These are phyloP conservation scores for Umbelopsis sp. DNA, from an alignment of 192 early-diverging fungal genomes.

Conservation along the genomic window DNA sequence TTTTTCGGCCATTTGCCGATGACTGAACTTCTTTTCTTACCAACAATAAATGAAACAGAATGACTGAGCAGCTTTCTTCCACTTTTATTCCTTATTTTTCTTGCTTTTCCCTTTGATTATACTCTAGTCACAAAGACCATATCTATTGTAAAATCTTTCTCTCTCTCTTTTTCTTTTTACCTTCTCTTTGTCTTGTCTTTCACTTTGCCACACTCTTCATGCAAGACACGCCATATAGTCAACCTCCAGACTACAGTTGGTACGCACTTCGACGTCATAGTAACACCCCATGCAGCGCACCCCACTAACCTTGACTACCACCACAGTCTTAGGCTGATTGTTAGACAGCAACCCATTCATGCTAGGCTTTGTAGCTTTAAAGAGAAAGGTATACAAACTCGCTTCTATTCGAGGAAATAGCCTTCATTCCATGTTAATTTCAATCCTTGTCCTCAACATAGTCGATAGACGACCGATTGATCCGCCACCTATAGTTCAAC, in stretches of 20 bases:
- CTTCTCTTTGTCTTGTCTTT: too few species aligned
- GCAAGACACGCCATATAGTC: too few species aligned
- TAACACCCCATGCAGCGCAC: too few species aligned
- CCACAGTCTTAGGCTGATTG: background rate
- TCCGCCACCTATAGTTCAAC: slow-evolving; percentile 33
- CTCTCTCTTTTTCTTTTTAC: too few species aligned
- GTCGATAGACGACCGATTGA: slow-evolving; percentile 36
- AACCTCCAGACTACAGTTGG: too few species aligned
- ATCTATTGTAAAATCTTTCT: background rate
- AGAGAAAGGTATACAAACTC: background rate
- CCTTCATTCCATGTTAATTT: too few species aligned
- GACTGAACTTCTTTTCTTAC: slow-evolving; percentile 6
- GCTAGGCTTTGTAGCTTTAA: slow-evolving; percentile 14
- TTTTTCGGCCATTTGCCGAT: slow-evolving; percentile 20
- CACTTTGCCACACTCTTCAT: too few species aligned
- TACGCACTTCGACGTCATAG: too few species aligned
- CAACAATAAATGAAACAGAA: background rate
- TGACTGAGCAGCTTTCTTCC: slow-evolving; percentile 16
- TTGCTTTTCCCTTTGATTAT: background rate
- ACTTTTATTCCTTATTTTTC: background rate
- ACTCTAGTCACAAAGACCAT: background rate
- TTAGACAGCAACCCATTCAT: slow-evolving; percentile 3
- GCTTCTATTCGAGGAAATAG: background rate
- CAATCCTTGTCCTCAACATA: background rate
- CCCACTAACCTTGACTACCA: too few species aligned